Evolutionary conservation across 495 filamentous ascomycete species (phyloP), one percentile per base, ranked within the genome.

Genomic region (Rostrohypoxylon terebratum): DNA sequence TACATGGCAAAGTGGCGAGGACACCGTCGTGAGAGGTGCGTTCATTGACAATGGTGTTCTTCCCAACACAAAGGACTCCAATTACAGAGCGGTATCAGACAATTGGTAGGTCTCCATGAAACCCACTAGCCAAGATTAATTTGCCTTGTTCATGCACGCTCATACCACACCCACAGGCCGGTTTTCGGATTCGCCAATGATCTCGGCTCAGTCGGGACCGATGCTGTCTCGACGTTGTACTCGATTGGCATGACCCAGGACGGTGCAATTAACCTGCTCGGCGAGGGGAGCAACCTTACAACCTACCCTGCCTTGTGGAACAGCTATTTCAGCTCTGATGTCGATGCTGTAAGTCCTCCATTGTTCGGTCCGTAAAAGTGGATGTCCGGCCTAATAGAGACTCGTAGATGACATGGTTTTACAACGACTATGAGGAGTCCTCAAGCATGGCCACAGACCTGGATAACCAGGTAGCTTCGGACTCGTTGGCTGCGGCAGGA

Each of bases 121-220:
- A n/a, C 40, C 23, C 16, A 20, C 25, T 58, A 45, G n/a, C 36
- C 34, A 11, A 16, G n/a, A 62, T 14, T 64, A 23, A 38, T 23
- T 33, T 14, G 1, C 14, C 45, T 14, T 14, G 48, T 10, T 66
- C 16, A 59, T 16, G 44, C 42, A 38, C 42, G 45, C 75, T 81
- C 10, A 80, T 53, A 10, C 18, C 13, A 57, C 13, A 57, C 20
- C n/a, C 9, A 0, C 33, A 86, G 84, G 82, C 95, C 95, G 0
- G 92, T 96, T 11, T 97, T 98, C 82, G 94, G 91, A 0, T 97
- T 96, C 76, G 87, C 92, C 21, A 95, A 96, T 74, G 86, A 90
- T 16, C 90, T 97, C 77, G 84, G 83, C 9, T 72, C 77, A 33
- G 77, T 86, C 28, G 68, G 75, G 10, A 51, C 33, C 0, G 59